Evolutionary conservation across 805 yeast species (phyloP), one percentile per base, ranked within the genome.

Genomic region (Saccharomycopsis oosterbeekiorum): DNA sequence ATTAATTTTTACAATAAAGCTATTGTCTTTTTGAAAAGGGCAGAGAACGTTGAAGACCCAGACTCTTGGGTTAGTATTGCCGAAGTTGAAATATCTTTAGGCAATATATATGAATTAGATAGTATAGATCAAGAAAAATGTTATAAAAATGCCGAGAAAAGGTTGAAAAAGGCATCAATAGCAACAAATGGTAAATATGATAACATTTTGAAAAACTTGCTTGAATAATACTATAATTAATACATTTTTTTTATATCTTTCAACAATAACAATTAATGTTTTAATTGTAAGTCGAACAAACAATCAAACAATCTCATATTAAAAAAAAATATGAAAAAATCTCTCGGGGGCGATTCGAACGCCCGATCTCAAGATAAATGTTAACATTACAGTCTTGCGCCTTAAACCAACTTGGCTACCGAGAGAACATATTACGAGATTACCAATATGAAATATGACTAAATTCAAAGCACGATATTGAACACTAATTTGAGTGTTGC

Each of bases 21-120:
- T 0, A 75, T 88, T 29, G 74, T 76, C 43, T 81, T 81, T 68
- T 75, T 91, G 60, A 72, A 76, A 60, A 73, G 76, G 60, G 86
- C 91, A 0, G 82, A 85, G 70, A 83, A 83, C 58, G 84, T 82
- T 19, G 88, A 85, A 55, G 89, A 86, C 50, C 96, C 96, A 0
- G 86, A 85, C 62, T 78, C 87, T 4, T 87, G 93, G 89, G 96
- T 85, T 12, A 81, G 83, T 68, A 79, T 88, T 55, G 97, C 97
- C 0, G 98, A 93, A 71, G 92, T 96, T 0, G 76, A 83, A 68
- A 89, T 93, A 41, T 82, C 87, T 15, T 74, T 88, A 66, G 97
- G 92, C 15, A 92, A 91, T 67, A 70, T 91, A 58, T 77, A 80
- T 63, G 88, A 85, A 9, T 74, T 81, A 29, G 90, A 86, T 34